A percentile compares a stretch with the other conserved stretches of the same genome.
phyloP scores from a whole-genome alignment of 106 monocot genomes.

The Amphibolis antarctica region DNA sequence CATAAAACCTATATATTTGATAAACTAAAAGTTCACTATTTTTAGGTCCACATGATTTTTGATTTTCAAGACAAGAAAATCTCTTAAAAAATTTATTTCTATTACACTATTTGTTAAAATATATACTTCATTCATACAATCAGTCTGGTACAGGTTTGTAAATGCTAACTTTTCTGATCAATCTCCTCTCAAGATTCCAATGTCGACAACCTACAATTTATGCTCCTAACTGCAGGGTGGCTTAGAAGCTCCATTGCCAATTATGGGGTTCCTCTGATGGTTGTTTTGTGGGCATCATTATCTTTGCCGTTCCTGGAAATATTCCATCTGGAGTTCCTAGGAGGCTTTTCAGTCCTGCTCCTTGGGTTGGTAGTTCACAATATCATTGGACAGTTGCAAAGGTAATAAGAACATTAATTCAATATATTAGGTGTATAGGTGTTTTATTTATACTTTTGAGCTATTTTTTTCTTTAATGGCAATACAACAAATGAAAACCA shows the following conservation, averaged over 20 bases:
- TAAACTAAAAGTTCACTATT: too few species aligned
- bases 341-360: constrained; percentile 75
- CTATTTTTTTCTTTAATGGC: too few species aligned
- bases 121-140: too few species aligned
- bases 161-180: too few species aligned
- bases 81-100: too few species aligned
- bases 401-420: constrained; percentile 32
- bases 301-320: constrained; percentile 54
- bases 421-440: not conserved
- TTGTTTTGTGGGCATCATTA: constrained; percentile 61
- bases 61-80: too few species aligned
- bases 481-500: too few species aligned
- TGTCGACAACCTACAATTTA: not conserved
- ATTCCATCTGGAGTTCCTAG: constrained; percentile 74
- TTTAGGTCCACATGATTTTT: too few species aligned
- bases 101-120: too few species aligned
- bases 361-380: constrained; percentile 62
- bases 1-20: too few species aligned
- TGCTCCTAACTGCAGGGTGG: constrained; percentile 43
- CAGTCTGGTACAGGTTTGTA: constrained; percentile 68
- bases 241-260: constrained; percentile 75
- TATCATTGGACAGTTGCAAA: constrained; percentile 78
- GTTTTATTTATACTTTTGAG: too few species aligned
- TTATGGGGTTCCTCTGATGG: constrained; percentile 94
- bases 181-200: too few species aligned